A percentile compares a stretch with the other conserved stretches of the same genome.
Evolutionary conservation across 805 yeast genomes (phyloP).

Genomic region (Kuraishia capsulata): DNA sequence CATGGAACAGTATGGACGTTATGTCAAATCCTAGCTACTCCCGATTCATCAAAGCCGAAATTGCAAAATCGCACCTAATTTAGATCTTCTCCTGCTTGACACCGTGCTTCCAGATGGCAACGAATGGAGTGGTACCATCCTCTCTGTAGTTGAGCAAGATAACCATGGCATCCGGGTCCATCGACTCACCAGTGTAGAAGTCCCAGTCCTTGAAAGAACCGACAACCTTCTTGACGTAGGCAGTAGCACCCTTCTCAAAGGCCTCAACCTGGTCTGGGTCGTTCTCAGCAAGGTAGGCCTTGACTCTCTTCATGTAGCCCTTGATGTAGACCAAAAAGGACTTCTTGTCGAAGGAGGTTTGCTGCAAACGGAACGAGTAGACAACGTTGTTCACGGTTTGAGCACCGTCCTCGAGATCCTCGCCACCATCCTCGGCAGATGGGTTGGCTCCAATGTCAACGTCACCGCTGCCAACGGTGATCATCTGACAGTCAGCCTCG

Average conservation of each 20-base stretch:
- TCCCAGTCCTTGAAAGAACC: constrained; percentile 98
- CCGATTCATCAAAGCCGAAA: constrained; percentile 3
- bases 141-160: constrained; percentile 99
- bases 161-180: constrained; percentile 99
- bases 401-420: constrained; percentile 72
- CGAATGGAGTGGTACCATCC: constrained; percentile 97
- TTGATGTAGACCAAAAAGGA: constrained; percentile 94
- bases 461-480: constrained; percentile 79
- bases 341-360: constrained; percentile 95
- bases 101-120: constrained; percentile 99
- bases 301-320: constrained; percentile 97
- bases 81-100: constrained; percentile 83
- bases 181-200: constrained; percentile 98
- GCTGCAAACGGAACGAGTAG: constrained; percentile 96
- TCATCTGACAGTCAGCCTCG: constrained; percentile 95
- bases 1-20: background rate
- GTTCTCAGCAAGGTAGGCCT: constrained; percentile 82
- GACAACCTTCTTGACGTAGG: constrained; percentile 93
- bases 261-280: constrained; percentile 79
- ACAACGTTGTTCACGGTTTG: constrained; percentile 97
- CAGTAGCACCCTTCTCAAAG: constrained; percentile 96
- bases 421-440: constrained; percentile 92
- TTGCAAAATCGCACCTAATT: too few species aligned
- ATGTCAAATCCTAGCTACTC: background rate
- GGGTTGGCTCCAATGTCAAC: constrained; percentile 99